phyloP scores from a whole-genome alignment of 202 grass and related monocot genomes.

The Schoenoplectus triqueter region DNA sequence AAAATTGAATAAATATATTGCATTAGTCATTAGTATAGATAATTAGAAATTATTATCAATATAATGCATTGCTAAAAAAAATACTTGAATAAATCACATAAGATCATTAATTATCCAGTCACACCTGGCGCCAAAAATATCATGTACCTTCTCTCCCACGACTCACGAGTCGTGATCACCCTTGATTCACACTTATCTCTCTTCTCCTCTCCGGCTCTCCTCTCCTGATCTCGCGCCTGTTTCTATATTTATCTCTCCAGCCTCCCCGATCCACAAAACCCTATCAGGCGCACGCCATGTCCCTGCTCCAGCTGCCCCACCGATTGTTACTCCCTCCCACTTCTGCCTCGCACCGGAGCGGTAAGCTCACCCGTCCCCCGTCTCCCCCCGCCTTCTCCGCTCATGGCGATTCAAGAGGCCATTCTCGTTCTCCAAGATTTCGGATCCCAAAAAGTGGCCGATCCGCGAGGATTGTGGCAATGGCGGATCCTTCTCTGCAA shows the following conservation, averaged over 20 bases:
- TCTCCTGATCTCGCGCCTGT: no score
- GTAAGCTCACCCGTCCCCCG: neutral
- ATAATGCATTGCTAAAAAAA: no score
- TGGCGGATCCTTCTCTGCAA: conserved; percentile 25
- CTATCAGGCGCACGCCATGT: neutral
- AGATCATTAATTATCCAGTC: neutral
- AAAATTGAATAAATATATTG: no score
- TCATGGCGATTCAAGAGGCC: neutral
- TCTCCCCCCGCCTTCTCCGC: neutral
- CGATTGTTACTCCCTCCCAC: conserved; percentile 14
- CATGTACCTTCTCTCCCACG: neutral
- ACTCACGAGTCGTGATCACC: neutral
- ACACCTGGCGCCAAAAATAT: neutral
- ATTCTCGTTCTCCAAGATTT: conserved; percentile 6
- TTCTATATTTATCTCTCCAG: neutral
- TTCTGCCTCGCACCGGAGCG: neutral
- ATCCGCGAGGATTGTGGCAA: conserved; percentile 4
- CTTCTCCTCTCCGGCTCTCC: neutral
- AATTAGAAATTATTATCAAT: no score
- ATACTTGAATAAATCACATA: neutral
- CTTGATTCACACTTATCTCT: neutral
- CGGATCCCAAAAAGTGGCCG: neutral
- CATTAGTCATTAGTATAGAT: no score
- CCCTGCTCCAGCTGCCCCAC: neutral
- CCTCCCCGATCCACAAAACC: neutral